Conservation (phyloP, 257 asterid genomes). For the Ballota nigra region DNA sequence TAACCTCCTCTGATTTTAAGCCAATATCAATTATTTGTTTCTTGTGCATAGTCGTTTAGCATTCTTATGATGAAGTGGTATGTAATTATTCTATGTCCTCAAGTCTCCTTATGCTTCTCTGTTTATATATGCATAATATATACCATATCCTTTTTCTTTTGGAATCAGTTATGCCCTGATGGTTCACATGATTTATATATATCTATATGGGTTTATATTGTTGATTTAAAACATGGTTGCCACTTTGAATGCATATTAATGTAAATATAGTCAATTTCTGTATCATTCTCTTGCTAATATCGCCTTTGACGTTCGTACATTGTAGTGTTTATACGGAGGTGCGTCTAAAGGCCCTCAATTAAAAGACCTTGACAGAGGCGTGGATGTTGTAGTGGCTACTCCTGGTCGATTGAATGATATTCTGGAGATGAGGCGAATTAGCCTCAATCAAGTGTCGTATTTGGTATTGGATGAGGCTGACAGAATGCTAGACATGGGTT, state of each 20-base stretch:
- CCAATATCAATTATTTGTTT: neutral
- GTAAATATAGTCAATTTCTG: conserved; percentile 1
- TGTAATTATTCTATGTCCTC: conserved; percentile 10
- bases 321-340: conserved; percentile 81
- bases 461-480: conserved; percentile 97
- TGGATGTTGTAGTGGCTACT: conserved; percentile 88
- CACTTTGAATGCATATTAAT: conserved; percentile 6
- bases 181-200: neutral
- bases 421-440: conserved; percentile 74
- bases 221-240: conserved; percentile 4
- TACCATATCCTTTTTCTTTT: neutral
- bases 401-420: conserved; percentile 95
- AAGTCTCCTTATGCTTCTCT: conserved; percentile 9
- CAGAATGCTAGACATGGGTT: conserved; percentile 99
- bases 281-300: conserved; percentile 13
- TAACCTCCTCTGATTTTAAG: neutral
- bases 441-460: conserved; percentile 79
- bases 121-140: neutral
- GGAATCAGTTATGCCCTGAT: neutral
- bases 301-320: conserved; percentile 14
- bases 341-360: conserved; percentile 83
- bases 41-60: conserved; percentile 4
- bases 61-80: neutral
- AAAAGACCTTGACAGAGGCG: conserved; percentile 73
- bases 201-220: neutral